phyloP scores from a whole-genome alignment of 192 early-diverging fungal species.

The Paraglomus occultum region DNA sequence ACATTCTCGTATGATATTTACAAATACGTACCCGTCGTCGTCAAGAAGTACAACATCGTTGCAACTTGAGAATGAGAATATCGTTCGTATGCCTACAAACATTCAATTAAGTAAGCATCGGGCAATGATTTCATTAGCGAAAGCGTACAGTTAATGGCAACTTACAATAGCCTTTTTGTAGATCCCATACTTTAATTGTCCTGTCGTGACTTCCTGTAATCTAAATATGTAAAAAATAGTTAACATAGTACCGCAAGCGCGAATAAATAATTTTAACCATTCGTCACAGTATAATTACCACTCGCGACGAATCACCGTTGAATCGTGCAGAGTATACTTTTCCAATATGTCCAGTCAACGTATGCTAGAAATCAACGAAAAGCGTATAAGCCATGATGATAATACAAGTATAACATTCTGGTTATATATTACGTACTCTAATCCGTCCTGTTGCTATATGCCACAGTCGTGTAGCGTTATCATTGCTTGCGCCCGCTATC shows the following conservation, averaged over 20 bases:
- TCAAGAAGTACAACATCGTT: conserved; percentile 86
- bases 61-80: conserved; percentile 92
- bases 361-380: conserved; percentile 59
- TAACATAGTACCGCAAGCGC: neutral
- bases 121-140: neutral
- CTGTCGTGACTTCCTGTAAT: conserved; percentile 93
- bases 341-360: conserved; percentile 92
- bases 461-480: conserved; percentile 90
- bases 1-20: neutral
- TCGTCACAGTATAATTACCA: conserved; percentile 51
- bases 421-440: conserved; percentile 42
- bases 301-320: conserved; percentile 68
- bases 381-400: neutral
- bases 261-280: conserved; percentile 5
- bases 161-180: conserved; percentile 84
- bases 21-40: conserved; percentile 55
- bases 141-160: conserved; percentile 11
- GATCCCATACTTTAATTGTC: conserved; percentile 96
- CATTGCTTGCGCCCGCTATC: conserved; percentile 82
- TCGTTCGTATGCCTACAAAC: conserved; percentile 71
- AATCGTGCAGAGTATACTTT: conserved; percentile 90
- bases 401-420: neutral
- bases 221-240: conserved; percentile 34
- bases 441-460: conserved; percentile 71
- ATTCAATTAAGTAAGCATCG: neutral